phyloP scores from a whole-genome alignment of 768 basidiomycete species.

The Epithele typhae region DNA sequence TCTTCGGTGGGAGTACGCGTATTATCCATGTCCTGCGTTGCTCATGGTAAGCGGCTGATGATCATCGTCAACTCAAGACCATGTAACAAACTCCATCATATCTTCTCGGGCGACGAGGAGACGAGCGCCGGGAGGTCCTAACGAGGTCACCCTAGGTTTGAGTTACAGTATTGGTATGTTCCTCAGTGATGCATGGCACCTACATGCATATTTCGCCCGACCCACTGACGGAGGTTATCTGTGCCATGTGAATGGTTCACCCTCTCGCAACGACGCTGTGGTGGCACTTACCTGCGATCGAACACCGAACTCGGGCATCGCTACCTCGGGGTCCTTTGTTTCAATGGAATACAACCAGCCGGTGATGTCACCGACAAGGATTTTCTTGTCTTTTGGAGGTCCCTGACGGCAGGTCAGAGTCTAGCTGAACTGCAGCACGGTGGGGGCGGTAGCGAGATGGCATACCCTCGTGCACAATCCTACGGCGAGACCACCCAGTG shows the following conservation, averaged over 20 bases:
- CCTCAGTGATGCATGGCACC: background rate
- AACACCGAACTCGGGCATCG: slow-evolving; percentile 2
- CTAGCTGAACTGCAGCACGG: background rate
- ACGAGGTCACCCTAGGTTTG: slow-evolving; percentile 3
- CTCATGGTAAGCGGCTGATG: background rate
- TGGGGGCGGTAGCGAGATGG: background rate
- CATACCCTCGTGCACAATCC: slow-evolving; percentile 1
- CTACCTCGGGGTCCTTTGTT: background rate
- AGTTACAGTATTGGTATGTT: background rate
- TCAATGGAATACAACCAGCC: slow-evolving; percentile 10
- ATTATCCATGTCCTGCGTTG: slow-evolving; percentile 2
- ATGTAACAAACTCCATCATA: background rate
- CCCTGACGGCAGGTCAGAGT: too few species aligned
- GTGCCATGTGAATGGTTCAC: too few species aligned
- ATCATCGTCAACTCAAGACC: too few species aligned
- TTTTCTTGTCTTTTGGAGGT: background rate
- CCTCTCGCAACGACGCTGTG: too few species aligned
- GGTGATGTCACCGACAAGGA: slow-evolving; percentile 2
- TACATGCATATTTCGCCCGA: slow-evolving; percentile 1
- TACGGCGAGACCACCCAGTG: background rate
- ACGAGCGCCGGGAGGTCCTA: slow-evolving; percentile 9
- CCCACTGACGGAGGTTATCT: slow-evolving; percentile 1
- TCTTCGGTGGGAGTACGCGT: slow-evolving; percentile 6
- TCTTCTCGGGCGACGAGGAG: slow-evolving; percentile 3
- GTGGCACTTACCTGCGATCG: slow-evolving; percentile 5